Evolutionary conservation across 1,284 basidiomycete genomes (phyloP).

Genomic region (Bjerkandera adusta): DNA sequence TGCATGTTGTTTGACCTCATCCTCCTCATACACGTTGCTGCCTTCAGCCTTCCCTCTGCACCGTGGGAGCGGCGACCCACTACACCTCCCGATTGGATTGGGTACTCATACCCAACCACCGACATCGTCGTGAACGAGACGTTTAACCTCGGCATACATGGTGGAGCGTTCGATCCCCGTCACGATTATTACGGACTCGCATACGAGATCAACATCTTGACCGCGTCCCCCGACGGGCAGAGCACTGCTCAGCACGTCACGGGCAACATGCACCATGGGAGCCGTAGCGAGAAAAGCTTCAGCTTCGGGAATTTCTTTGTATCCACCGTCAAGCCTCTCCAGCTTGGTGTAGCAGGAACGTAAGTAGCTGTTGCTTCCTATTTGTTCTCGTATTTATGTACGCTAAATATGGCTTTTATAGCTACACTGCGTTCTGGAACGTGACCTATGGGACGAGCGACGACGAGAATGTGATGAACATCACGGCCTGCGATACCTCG

Average conservation of each 20-base stretch:
- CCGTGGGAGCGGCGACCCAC: too few species aligned
- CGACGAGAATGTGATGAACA: background rate
- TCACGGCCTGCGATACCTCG: background rate
- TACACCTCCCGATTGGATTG: too few species aligned
- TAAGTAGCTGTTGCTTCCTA: background rate
- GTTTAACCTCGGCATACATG: background rate
- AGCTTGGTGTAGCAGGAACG: background rate
- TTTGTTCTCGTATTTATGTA: background rate
- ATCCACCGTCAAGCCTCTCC: too few species aligned
- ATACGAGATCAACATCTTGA: background rate
- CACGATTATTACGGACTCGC: background rate
- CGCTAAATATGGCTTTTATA: background rate
- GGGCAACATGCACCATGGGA: too few species aligned
- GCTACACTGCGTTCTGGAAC: background rate
- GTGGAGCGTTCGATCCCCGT: background rate
- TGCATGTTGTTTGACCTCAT: too few species aligned
- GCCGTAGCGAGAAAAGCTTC: too few species aligned
- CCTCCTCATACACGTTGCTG: too few species aligned
- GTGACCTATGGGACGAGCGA: slow-evolving; percentile 1
- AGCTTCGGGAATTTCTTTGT: too few species aligned
- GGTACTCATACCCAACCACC: background rate
- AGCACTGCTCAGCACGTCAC: background rate
- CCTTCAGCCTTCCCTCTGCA: too few species aligned
- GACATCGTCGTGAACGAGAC: background rate
- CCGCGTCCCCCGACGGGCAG: background rate